Conservation (phyloP, 106 monocot species). For the Platanthera guangdongensis region DNA sequence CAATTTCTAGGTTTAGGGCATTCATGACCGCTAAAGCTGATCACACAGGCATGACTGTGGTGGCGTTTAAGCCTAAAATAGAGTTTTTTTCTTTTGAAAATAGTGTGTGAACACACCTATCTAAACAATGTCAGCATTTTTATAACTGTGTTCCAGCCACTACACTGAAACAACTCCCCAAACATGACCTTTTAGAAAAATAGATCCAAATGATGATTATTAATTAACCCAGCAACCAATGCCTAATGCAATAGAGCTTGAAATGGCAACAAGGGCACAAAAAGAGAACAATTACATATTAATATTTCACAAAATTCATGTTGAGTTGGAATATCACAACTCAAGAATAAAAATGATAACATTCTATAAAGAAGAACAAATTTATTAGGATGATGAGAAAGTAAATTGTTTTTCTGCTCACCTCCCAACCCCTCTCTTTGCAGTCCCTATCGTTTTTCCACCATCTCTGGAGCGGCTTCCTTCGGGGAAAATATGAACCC, state of each 20-base stretch:
- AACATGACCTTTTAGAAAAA: too few relatives aligned
- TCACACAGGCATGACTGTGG: too few relatives aligned
- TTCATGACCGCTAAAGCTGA: too few relatives aligned
- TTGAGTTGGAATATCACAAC: not conserved
- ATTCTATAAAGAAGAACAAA: not conserved
- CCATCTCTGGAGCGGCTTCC: conserved; percentile 89
- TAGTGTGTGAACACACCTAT: too few relatives aligned
- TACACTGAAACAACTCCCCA: too few relatives aligned
- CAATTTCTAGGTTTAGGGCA: too few relatives aligned
- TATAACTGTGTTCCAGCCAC: too few relatives aligned
- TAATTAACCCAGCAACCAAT: not conserved
- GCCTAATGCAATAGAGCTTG: not conserved
- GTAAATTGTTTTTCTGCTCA: conserved; percentile 13
- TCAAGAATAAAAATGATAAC: not conserved
- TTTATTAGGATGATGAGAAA: not conserved
- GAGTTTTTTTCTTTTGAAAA: too few relatives aligned
- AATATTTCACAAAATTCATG: not conserved
- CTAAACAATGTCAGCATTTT: too few relatives aligned
- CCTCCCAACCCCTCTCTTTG: conserved; percentile 95
- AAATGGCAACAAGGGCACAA: not conserved
- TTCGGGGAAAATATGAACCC: conserved; percentile 98
- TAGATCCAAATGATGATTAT: not conserved
- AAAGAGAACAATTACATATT: not conserved
- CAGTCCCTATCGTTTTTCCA: conserved; percentile 55
- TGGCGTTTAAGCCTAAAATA: too few relatives aligned